A percentile compares a stretch with the other conserved stretches of the same genome.
These are phyloP conservation scores for Paracamarosporium sp. DNA, from an alignment of 2,329 filamentous ascomycete species.

Conservation along the genomic window DNA sequence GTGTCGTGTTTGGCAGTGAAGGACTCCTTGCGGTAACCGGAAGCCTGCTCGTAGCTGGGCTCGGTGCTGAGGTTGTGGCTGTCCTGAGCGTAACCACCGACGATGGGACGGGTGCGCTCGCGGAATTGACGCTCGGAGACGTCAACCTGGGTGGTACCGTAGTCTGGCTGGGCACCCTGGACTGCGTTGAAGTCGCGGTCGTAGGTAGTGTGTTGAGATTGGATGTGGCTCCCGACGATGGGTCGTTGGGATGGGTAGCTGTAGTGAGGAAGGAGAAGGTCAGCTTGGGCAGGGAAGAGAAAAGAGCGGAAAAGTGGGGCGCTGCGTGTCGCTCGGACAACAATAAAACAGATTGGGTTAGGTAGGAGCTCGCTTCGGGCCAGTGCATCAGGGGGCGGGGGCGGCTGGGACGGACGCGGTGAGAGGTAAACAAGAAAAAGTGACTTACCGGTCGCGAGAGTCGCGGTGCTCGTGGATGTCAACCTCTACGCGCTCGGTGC, in stretches of 20 bases:
- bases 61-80: constrained; percentile 44
- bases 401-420: constrained; percentile 39
- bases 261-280: constrained; percentile 44
- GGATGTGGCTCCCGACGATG: constrained; percentile 70
- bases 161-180: constrained; percentile 58
- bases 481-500: constrained; percentile 33
- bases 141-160: constrained; percentile 66
- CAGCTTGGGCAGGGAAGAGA: constrained; percentile 44
- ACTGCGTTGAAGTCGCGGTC: constrained; percentile 56
- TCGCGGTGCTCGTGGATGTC: constrained; percentile 24
- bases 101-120: constrained; percentile 64
- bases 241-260: constrained; percentile 63
- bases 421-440: constrained; percentile 30
- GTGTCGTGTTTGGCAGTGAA: constrained; percentile 51
- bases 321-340: constrained; percentile 48
- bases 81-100: constrained; percentile 55
- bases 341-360: constrained; percentile 46
- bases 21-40: constrained; percentile 45
- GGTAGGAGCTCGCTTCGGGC: constrained; percentile 36
- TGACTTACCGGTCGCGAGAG: constrained; percentile 39
- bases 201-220: constrained; percentile 64
- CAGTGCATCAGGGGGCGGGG: constrained; percentile 42
- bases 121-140: constrained; percentile 68
- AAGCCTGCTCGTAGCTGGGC: constrained; percentile 48
- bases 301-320: constrained; percentile 48